A percentile compares a stretch with the other conserved stretches of the same genome.
These are phyloP conservation scores for Saccharomycopsis malanga DNA, from an alignment of 805 yeast species.

Conservation along the genomic window DNA sequence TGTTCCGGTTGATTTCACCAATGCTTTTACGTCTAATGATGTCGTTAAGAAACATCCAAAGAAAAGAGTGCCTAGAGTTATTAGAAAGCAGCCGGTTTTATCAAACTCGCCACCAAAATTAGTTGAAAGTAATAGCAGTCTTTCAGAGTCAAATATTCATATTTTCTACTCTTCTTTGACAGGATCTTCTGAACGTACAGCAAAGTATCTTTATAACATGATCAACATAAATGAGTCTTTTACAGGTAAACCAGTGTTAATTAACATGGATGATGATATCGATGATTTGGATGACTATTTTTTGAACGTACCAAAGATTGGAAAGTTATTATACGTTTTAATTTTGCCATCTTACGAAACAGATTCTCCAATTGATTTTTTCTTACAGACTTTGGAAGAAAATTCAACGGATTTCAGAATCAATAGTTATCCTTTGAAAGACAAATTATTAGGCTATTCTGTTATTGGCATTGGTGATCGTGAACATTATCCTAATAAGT, in stretches of 20 bases:
- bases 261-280: slow-evolving; percentile 72
- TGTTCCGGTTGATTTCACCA: slow-evolving; percentile 35
- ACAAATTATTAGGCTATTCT: slow-evolving; percentile 62
- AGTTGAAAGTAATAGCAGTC: slow-evolving; percentile 11
- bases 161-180: slow-evolving; percentile 82
- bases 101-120: slow-evolving; percentile 13
- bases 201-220: slow-evolving; percentile 40
- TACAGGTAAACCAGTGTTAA: slow-evolving; percentile 40
- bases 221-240: slow-evolving; percentile 29
- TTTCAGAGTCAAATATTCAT: slow-evolving; percentile 39
- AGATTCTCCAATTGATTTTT: slow-evolving; percentile 86
- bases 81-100: slow-evolving; percentile 16
- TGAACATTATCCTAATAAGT: slow-evolving; percentile 77
- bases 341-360: slow-evolving; percentile 88
- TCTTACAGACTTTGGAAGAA: slow-evolving; percentile 71
- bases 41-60: slow-evolving; percentile 2
- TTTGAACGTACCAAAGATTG: slow-evolving; percentile 47
- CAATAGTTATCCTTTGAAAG: slow-evolving; percentile 64
- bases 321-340: slow-evolving; percentile 54
- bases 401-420: slow-evolving; percentile 80
- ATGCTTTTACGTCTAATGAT: slow-evolving; percentile 25
- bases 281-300: slow-evolving; percentile 82
- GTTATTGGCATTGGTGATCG: slow-evolving; percentile 85
- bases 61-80: slow-evolving; percentile 13
- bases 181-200: slow-evolving; percentile 71